These are phyloP conservation scores for Fusarium sp. DNA, from an alignment of 2,329 filamentous ascomycete species.

Conservation along the genomic window DNA sequence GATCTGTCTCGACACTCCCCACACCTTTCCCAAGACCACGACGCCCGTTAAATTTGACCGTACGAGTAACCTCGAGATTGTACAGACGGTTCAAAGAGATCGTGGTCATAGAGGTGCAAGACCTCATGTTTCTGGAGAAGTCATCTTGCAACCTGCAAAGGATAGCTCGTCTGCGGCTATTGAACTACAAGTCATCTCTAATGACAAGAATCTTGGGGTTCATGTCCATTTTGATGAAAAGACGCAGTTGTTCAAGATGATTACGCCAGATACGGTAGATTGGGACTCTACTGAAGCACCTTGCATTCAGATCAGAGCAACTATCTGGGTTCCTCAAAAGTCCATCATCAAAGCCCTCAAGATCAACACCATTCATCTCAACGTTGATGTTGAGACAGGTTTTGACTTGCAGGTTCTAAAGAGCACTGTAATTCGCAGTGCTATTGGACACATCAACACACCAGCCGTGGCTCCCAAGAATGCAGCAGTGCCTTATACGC, in stretches of 20 bases:
- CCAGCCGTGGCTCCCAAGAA: constrained; percentile 45
- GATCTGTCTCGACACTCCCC: constrained; percentile 41
- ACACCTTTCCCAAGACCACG: neutral
- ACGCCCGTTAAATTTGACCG: constrained; percentile 46
- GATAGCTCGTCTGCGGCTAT: constrained; percentile 51
- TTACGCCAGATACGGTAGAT: constrained; percentile 51
- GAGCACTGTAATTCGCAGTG: constrained; percentile 49
- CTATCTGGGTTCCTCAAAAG: constrained; percentile 58
- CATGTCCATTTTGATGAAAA: constrained; percentile 48
- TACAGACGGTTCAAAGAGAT: constrained; percentile 50
- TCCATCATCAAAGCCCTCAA: constrained; percentile 53
- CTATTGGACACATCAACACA: constrained; percentile 54
- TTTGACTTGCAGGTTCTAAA: constrained; percentile 51
- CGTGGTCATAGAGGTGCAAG: constrained; percentile 34
- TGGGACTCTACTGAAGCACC: constrained; percentile 48
- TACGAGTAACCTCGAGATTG: constrained; percentile 53
- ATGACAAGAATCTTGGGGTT: constrained; percentile 56
- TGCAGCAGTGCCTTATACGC: constrained; percentile 49
- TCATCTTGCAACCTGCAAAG: constrained; percentile 57
- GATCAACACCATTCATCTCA: constrained; percentile 54
- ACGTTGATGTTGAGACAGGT: constrained; percentile 55
- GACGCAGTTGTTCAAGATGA: constrained; percentile 54
- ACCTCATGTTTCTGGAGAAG: constrained; percentile 58
- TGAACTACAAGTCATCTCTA: constrained; percentile 59
- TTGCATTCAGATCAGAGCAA: constrained; percentile 62